These are phyloP conservation scores for Stylosanthes scabra DNA, from an alignment of 331 rosid species.

Conservation along the genomic window DNA sequence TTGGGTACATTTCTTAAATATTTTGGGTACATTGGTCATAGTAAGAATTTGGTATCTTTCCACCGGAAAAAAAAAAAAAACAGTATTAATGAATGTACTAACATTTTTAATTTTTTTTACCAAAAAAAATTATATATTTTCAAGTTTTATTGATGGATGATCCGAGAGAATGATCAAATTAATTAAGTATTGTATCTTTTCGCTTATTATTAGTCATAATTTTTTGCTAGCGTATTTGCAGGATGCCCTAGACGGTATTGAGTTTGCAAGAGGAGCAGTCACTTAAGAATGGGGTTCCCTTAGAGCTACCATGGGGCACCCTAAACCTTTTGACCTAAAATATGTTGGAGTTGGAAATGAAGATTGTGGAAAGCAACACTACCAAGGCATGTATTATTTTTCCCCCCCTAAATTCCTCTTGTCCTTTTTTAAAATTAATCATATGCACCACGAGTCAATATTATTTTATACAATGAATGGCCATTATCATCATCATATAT, in stretches of 20 bases:
- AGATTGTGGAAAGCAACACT: conserved; percentile 27
- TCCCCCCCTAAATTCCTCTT: not conserved
- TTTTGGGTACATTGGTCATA: no score
- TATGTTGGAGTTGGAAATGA: conserved; percentile 77
- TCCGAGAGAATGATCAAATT: no score
- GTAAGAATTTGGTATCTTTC: no score
- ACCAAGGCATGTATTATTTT: conserved; percentile 6
- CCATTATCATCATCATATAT: not conserved
- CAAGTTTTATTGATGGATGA: no score
- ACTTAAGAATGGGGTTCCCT: conserved; percentile 68
- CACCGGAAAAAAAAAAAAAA: no score
- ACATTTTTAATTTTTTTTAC: no score
- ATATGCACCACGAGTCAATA: no score
- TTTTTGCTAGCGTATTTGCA: conserved; percentile 12
- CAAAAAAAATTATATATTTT: no score
- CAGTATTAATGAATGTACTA: no score
- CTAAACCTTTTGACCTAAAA: conserved; percentile 65
- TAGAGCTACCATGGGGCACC: conserved; percentile 76
- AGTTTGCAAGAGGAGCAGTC: conserved; percentile 35
- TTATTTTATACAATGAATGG: no score
- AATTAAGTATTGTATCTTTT: no score
- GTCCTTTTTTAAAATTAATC: not conserved
- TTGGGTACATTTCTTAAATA: no score
- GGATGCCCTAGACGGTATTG: conserved; percentile 57
- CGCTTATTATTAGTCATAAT: not conserved